These are phyloP conservation scores for Rhizopus arrhizus DNA, from an alignment of 371 early-diverging fungal species.

Conservation along the genomic window DNA sequence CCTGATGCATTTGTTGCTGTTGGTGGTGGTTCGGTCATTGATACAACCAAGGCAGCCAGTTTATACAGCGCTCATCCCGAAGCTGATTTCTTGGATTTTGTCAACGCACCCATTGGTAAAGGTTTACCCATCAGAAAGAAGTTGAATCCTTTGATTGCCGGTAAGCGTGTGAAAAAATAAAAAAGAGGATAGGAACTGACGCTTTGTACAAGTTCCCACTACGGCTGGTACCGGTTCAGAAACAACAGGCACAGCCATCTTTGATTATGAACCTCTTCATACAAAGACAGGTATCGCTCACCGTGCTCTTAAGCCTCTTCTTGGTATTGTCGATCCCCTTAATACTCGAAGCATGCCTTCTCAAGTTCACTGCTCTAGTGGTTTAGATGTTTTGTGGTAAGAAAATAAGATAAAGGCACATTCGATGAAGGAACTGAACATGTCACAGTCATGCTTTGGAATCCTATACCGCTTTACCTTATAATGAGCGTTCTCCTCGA, in stretches of 20 bases:
- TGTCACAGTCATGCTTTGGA: slow-evolving; percentile 76
- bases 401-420: not conserved
- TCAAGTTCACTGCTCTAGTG: slow-evolving; percentile 83
- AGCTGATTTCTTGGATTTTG: slow-evolving; percentile 88
- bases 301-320: slow-evolving; percentile 81
- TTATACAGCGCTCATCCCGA: slow-evolving; percentile 82
- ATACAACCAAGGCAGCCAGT: slow-evolving; percentile 91
- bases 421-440: not conserved
- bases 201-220: slow-evolving; percentile 60
- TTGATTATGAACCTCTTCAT: slow-evolving; percentile 82
- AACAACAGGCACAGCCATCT: slow-evolving; percentile 90
- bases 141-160: slow-evolving; percentile 81
- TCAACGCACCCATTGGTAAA: slow-evolving; percentile 93
- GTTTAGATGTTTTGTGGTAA: slow-evolving; percentile 85
- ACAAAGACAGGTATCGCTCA: slow-evolving; percentile 92
- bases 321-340: slow-evolving; percentile 88
- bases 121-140: slow-evolving; percentile 74
- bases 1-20: slow-evolving; percentile 90
- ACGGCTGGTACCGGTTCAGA: slow-evolving; percentile 91
- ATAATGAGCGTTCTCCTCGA: slow-evolving; percentile 76
- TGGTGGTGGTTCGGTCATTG: slow-evolving; percentile 93
- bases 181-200: not conserved
- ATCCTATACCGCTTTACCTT: slow-evolving; percentile 91
- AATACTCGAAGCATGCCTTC: slow-evolving; percentile 86
- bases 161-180: slow-evolving; percentile 34